Evolutionary conservation across 352 stramenopile genomes (phyloP), one percentile per base, ranked within the genome.

Genomic region (Globisporangium polare): DNA sequence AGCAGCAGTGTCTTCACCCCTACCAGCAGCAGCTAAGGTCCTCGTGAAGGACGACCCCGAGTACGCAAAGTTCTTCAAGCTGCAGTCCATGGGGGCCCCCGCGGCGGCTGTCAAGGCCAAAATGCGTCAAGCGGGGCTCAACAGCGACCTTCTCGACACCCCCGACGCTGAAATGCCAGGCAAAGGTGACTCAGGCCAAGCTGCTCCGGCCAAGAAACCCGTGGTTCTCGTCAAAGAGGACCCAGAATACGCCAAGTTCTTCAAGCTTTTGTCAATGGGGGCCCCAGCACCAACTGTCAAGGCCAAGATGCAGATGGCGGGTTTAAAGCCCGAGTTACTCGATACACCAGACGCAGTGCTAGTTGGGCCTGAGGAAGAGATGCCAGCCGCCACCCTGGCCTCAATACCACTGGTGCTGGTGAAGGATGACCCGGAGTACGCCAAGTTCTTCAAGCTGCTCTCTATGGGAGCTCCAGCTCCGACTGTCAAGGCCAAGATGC

Each of bases 91-190:
- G 78, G 80, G 80, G 2, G 80, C 78, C 1, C 83, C 83, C 31
- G 51, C 52, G 3, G 69, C 60, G 22, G 77, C 75, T 7, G 80
- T 92, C 2, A 84, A 88, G 49, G 69, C 76, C 0, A 89, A 90
- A 54, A 87, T 87, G 75, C 33, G 43, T 10, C 72, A 82, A 62
- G 94, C 97, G 68, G 90, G 88, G 1, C 60, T 98, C 24, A 92
- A 98, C 71, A 73, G 86, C 42, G 73, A 80, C 3, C 63, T 89
- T 3, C 60, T 92, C 8, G 79, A 90, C 47, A 90, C 76, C 0
- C 83, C 85, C 12, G 75, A 90, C 33, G 79, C 77, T 3, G 59
- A 70, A 3, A 58, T 90, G 31, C 65, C 69, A 1, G 46, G 58
- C 4, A 77, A 58, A 53, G 42, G 24, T 8, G 29, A 45, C 46